Conservation (phyloP, 2,329 filamentous ascomycete species). For the Sarocladium brachiariae region DNA sequence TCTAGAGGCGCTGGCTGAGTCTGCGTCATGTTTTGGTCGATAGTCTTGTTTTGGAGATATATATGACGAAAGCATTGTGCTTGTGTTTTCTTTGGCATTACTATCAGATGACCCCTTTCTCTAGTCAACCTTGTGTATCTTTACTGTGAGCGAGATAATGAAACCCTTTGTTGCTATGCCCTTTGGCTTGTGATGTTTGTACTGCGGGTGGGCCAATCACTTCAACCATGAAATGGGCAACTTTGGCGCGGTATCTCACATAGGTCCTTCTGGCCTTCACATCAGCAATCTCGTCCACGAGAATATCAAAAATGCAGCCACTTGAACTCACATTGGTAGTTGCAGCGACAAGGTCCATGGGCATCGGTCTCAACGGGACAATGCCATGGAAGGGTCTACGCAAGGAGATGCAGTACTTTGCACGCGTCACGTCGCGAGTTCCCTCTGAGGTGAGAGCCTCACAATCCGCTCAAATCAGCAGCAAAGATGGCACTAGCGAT, state of each 20-base stretch:
- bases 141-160: no score
- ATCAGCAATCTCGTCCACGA: not conserved
- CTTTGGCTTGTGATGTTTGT: no score
- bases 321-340: constrained; percentile 81
- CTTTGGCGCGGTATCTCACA: no score
- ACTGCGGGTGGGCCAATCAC: no score
- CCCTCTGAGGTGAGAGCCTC: constrained; percentile 30
- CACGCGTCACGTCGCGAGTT: constrained; percentile 72
- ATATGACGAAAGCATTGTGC: not conserved
- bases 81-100: not conserved
- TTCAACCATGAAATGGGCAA: no score
- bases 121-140: no score
- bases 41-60: constrained; percentile 1
- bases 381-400: constrained; percentile 87
- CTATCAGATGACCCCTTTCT: no score
- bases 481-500: no score
- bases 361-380: constrained; percentile 72
- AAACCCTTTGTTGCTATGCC: no score
- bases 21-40: not conserved
- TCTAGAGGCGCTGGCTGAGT: not conserved
- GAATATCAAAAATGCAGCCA: constrained; percentile 22
- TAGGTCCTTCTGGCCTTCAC: no score
- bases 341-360: constrained; percentile 83
- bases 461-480: no score
- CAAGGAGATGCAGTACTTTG: constrained; percentile 93